Conservation (phyloP, 1,284 basidiomycete genomes). For the Pyrrhoderma noxium region DNA sequence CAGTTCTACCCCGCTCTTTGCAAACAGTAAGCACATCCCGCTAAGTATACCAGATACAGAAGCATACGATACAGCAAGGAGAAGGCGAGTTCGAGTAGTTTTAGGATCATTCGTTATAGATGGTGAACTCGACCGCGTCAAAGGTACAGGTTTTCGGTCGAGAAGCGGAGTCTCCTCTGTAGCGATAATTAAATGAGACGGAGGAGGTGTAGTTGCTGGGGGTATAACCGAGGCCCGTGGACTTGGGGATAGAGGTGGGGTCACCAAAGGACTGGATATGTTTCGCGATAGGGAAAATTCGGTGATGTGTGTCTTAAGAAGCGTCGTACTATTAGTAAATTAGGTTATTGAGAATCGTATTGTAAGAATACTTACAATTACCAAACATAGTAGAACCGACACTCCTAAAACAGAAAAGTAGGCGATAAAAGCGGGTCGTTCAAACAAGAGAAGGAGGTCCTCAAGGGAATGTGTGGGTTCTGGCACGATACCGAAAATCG, state of each 20-base stretch:
- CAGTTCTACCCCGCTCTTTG: slow-evolving; percentile 91
- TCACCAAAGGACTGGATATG: slow-evolving; percentile 26
- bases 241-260: slow-evolving; percentile 30
- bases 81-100: slow-evolving; percentile 47
- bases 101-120: slow-evolving; percentile 23
- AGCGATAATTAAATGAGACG: slow-evolving; percentile 28
- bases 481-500: slow-evolving; percentile 88
- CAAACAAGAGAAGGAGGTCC: slow-evolving; percentile 77
- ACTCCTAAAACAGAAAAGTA: slow-evolving; percentile 76
- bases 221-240: slow-evolving; percentile 26
- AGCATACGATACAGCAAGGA: slow-evolving; percentile 82
- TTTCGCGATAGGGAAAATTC: slow-evolving; percentile 33
- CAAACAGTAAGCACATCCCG: slow-evolving; percentile 89
- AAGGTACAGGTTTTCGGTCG: slow-evolving; percentile 36
- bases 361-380: slow-evolving; percentile 44
- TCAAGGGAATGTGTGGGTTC: slow-evolving; percentile 86
- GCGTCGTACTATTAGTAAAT: slow-evolving; percentile 1
- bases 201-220: slow-evolving; percentile 29
- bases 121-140: slow-evolving; percentile 19
- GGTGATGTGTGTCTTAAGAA: slow-evolving; percentile 30
- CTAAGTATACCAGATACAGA: slow-evolving; percentile 88
- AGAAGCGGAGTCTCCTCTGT: slow-evolving; percentile 58
- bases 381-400: slow-evolving; percentile 53
- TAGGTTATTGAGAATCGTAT: neutral
- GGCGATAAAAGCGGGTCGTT: slow-evolving; percentile 70